A percentile compares a stretch with the other conserved stretches of the same genome.
Conservation (phyloP, 495 filamentous ascomycete species). For the Astrothelium subdiscretum region DNA sequence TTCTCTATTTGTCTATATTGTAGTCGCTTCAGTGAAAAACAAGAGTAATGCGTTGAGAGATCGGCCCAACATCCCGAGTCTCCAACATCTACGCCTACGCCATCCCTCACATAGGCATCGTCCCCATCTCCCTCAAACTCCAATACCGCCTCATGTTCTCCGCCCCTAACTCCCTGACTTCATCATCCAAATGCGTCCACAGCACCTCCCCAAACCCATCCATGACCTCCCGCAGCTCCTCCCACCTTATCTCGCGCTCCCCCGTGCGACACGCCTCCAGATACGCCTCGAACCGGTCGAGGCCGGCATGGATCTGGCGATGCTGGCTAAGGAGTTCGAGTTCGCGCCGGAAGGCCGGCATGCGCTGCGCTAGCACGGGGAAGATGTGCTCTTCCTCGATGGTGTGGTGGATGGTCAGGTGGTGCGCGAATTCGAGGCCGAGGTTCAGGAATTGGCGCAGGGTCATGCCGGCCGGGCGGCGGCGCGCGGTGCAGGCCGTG, state of each 20-base stretch:
- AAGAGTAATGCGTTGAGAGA: no score
- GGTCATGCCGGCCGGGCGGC: conserved; percentile 45
- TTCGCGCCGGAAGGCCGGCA: conserved; percentile 66
- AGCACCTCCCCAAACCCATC: conserved; percentile 40
- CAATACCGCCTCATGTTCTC: conserved; percentile 86
- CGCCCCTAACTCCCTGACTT: conserved; percentile 34
- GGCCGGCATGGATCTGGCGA: conserved; percentile 63
- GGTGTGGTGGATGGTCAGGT: conserved; percentile 64
- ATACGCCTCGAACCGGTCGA: conserved; percentile 63
- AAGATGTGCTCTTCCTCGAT: conserved; percentile 82
- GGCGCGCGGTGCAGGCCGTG: conserved; percentile 41
- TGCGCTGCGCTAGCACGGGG: conserved; percentile 60
- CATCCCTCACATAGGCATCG: conserved; percentile 49
- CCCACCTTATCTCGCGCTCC: conserved; percentile 56
- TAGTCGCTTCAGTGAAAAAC: not conserved
- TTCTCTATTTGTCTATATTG: not conserved
- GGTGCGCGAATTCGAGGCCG: conserved; percentile 52
- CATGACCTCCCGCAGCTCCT: conserved; percentile 59
- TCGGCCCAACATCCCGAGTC: no score
- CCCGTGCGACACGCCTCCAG: conserved; percentile 50
- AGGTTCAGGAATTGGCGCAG: conserved; percentile 52
- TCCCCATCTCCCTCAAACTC: conserved; percentile 61
- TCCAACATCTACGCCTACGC: not conserved
- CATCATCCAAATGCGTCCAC: conserved; percentile 33
- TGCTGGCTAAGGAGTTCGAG: conserved; percentile 68